These are phyloP conservation scores for Durotheca rogersii DNA, from an alignment of 495 filamentous ascomycete species.

Conservation along the genomic window DNA sequence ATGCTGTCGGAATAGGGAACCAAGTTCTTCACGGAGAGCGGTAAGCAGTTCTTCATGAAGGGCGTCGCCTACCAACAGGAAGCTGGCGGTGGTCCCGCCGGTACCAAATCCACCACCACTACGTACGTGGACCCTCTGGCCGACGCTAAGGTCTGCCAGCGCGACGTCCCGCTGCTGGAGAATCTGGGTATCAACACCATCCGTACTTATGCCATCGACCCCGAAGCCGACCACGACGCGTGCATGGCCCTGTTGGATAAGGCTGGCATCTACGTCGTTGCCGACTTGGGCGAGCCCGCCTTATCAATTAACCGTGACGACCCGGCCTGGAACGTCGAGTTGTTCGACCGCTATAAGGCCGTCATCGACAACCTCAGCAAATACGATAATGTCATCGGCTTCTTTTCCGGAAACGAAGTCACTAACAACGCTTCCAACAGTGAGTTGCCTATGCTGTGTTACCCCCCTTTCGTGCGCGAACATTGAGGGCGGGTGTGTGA, in stretches of 20 bases:
- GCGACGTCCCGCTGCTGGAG: constrained; percentile 79
- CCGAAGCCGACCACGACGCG: constrained; percentile 69
- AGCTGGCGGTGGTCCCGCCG: constrained; percentile 41
- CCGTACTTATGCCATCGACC: constrained; percentile 90
- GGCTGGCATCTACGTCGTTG: constrained; percentile 91
- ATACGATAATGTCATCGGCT: constrained; percentile 88
- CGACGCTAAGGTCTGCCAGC: constrained; percentile 64
- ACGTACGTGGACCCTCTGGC: constrained; percentile 69
- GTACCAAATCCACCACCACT: constrained; percentile 37
- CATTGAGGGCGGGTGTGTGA: no score
- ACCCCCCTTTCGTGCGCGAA: no score
- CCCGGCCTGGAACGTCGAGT: constrained; percentile 70
- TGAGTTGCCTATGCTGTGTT: no score
- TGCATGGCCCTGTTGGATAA: constrained; percentile 84
- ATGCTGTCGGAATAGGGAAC: constrained; percentile 36
- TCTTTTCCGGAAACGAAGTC: constrained; percentile 97
- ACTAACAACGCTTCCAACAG: constrained; percentile 80
- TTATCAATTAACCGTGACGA: constrained; percentile 80
- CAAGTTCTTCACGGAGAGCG: constrained; percentile 67
- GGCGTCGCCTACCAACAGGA: constrained; percentile 86
- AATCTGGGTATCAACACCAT: constrained; percentile 84
- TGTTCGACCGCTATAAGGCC: constrained; percentile 76
- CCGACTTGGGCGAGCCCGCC: constrained; percentile 78
- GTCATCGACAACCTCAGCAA: constrained; percentile 78
- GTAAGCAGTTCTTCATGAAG: constrained; percentile 80